Evolutionary conservation across 192 early-diverging fungal genomes (phyloP).

Genomic region (Gamsiella multidivaricata): DNA sequence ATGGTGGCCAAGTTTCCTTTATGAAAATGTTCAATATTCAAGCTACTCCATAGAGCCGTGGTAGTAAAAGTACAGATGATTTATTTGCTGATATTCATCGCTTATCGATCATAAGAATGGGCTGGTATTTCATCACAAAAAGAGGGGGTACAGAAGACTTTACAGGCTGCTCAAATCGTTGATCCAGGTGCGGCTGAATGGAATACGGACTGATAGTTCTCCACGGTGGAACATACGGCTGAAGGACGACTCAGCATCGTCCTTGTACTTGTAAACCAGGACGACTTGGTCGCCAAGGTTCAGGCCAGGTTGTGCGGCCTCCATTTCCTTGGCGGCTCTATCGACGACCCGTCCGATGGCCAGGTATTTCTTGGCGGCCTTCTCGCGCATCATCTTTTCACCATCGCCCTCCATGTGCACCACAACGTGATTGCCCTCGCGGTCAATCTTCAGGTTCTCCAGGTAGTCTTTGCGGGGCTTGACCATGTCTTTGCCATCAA

Average conservation of each 20-base stretch:
- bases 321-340: constrained; percentile 36
- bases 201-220: constrained; percentile 23
- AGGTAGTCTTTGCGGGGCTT: background rate
- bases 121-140: background rate
- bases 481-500: background rate
- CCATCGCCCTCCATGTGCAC: constrained; percentile 36
- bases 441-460: constrained; percentile 12
- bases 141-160: background rate
- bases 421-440: constrained; percentile 17
- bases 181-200: constrained; percentile 44
- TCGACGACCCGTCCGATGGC: constrained; percentile 34
- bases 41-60: constrained; percentile 2
- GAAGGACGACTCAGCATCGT: constrained; percentile 25
- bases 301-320: constrained; percentile 22
- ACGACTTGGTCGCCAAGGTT: constrained; percentile 42
- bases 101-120: background rate
- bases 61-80: background rate
- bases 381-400: constrained; percentile 32
- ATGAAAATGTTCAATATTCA: constrained; percentile 29
- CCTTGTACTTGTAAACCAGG: constrained; percentile 22
- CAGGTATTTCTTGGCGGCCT: constrained; percentile 31
- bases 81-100: background rate
- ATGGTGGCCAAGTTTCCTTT: constrained; percentile 45
- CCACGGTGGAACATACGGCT: constrained; percentile 25
- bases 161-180: constrained; percentile 22